Evolutionary conservation across 306 rosid genomes (phyloP).

Genomic region (Urtica urens): DNA sequence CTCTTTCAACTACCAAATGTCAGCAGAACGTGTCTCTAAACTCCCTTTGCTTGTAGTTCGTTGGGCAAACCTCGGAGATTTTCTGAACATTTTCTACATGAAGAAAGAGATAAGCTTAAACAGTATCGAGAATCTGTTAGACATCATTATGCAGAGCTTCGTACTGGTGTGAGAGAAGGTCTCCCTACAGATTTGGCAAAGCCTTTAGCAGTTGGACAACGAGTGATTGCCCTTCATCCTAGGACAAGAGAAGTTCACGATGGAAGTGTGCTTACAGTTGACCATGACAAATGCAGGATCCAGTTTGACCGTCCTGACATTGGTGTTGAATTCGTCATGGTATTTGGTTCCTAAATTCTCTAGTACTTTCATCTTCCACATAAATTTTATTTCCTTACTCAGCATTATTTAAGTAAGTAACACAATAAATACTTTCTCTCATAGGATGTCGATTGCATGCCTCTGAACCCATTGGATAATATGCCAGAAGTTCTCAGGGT

Average conservation of each 20-base stretch:
- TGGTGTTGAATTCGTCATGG: conserved; percentile 86
- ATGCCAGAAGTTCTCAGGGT: conserved; percentile 65
- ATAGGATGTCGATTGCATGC: conserved; percentile 96
- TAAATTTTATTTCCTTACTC: background rate
- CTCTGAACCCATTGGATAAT: conserved; percentile 57
- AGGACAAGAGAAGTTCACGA: conserved; percentile 79
- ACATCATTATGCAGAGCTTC: conserved; percentile 65
- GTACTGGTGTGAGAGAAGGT: conserved; percentile 59
- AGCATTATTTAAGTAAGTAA: conserved; percentile 16
- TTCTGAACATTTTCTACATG: conserved; percentile 60
- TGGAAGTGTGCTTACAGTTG: conserved; percentile 86
- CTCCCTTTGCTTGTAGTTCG: conserved; percentile 40
- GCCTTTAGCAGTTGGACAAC: conserved; percentile 88
- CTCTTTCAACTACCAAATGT: conserved; percentile 2
- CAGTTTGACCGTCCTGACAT: conserved; percentile 79
- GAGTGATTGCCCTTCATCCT: conserved; percentile 78
- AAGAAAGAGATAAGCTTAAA: conserved; percentile 75
- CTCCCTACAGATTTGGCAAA: conserved; percentile 91
- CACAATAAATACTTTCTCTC: conserved; percentile 10
- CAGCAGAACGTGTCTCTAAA: conserved; percentile 10
- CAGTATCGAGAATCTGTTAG: conserved; percentile 79
- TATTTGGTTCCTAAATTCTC: conserved; percentile 22
- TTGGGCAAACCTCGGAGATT: conserved; percentile 97
- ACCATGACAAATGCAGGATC: conserved; percentile 77
- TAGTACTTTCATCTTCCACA: too few species aligned